Percentiles rank a stretch among this genome's conserved stretches.
phyloP scores from a whole-genome alignment of 2,329 filamentous ascomycete species.

The Pseudocercospora musae region DNA sequence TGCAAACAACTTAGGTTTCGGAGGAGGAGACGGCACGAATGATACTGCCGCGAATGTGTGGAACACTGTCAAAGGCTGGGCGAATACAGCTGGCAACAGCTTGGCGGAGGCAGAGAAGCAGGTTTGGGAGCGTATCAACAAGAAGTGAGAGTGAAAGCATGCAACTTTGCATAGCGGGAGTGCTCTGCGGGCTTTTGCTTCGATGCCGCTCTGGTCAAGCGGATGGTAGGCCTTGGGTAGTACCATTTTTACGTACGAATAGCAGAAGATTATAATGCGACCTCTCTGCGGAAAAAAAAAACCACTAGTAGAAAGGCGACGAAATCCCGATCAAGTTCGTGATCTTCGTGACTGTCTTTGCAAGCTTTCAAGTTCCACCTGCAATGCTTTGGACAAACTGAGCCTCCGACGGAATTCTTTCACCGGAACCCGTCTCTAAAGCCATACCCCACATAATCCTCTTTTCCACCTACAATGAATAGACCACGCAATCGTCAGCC shows the following conservation, averaged over 20 bases:
- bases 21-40: constrained; percentile 28
- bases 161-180: not conserved
- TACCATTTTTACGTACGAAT: not conserved
- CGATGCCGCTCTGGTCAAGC: not conserved
- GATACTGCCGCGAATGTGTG: constrained; percentile 30
- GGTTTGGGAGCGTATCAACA: constrained; percentile 48
- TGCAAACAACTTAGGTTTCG: constrained; percentile 14
- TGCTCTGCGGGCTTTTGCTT: not conserved
- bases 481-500: constrained; percentile 35
- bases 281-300: not conserved
- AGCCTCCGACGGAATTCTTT: not conserved
- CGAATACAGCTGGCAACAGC: constrained; percentile 40
- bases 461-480: constrained; percentile 19
- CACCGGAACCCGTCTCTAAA: not conserved
- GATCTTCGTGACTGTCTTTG: not conserved
- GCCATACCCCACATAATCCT: not conserved
- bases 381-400: not conserved
- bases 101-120: constrained; percentile 46
- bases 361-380: not conserved
- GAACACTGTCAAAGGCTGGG: constrained; percentile 43
- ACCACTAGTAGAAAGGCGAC: too few species aligned
- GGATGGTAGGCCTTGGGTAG: not conserved
- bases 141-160: not conserved
- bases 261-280: not conserved
- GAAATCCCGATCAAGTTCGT: too few species aligned